Evolutionary conservation across 495 filamentous ascomycete genomes (phyloP).

Genomic region (Talaromyces nanjingensis): DNA sequence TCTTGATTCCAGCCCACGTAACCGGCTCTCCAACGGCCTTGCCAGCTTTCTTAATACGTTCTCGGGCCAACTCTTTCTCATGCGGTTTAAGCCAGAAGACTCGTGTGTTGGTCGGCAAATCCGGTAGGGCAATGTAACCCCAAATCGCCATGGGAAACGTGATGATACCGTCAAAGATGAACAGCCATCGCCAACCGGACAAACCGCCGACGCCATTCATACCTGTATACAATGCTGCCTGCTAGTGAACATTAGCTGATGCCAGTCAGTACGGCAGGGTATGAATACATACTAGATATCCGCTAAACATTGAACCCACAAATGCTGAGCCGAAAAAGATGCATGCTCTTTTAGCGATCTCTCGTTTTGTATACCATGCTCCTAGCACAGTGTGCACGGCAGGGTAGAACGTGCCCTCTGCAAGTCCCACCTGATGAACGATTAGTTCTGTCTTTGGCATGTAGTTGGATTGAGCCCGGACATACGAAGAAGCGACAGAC

Average conservation of each 20-base stretch:
- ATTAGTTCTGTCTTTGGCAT: neutral
- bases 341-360: conserved; percentile 12
- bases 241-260: neutral
- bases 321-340: conserved; percentile 6
- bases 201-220: conserved; percentile 46
- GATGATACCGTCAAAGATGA: conserved; percentile 49
- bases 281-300: neutral
- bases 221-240: conserved; percentile 1
- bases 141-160: conserved; percentile 26
- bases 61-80: neutral
- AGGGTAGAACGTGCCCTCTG: conserved; percentile 5
- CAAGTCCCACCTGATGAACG: neutral
- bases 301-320: conserved; percentile 6
- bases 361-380: conserved; percentile 16
- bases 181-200: conserved; percentile 62
- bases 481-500: conserved; percentile 3
- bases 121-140: conserved; percentile 58
- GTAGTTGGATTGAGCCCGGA: no score
- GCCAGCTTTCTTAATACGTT: conserved; percentile 2
- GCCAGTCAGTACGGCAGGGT: neutral
- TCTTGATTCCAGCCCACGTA: neutral
- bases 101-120: conserved; percentile 64
- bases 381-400: conserved; percentile 1
- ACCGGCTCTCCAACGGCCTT: neutral
- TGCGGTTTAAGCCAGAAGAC: conserved; percentile 38